Evolutionary conservation across 2,329 filamentous ascomycete species (phyloP), one percentile per base, ranked within the genome.

Genomic region (Fusarium graminum): DNA sequence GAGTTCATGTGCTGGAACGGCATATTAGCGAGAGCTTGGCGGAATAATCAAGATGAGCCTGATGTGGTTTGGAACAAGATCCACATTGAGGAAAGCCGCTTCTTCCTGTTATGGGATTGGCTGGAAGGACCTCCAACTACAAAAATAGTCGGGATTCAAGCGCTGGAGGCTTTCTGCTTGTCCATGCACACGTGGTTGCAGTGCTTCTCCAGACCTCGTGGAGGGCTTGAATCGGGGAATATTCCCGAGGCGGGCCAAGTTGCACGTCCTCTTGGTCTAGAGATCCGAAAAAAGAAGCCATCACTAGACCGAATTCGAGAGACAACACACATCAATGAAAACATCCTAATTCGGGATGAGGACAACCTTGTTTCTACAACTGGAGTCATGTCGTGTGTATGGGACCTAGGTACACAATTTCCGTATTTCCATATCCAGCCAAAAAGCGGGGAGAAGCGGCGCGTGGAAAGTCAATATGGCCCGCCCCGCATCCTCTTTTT

Each of bases 111-210:
- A 44, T 25, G n/a, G 30, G 40, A 65, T 60, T 60, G 59, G 64
- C 39, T 39, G 34, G 53, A 44, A 41, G 47, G 46, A 39, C 43
- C 45, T 53, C 30, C n/a, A 49, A 41, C 26, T 47, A 55, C 36
- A 65, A 67, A 67, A 67, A 68, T 68, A 67, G 64, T 55, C 42
- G 59, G 60, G 43, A 52, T 26, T 36, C 53, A 67, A 67, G 65
- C 65, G 60, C 64, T 26, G 39, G 42, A 29, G 51, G 52, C 65
- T 54, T 58, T 60, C 12, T 22, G 36, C 45, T 46, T 47, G 39
- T 40, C 17, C 39, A 60, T 26, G 34, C 41, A 61, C 30, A 22
- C 39, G 42, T 50, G 60, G 60, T 65, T 67, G 38, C 64, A 65
- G 30, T 63, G 52, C 49, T 55, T 50, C 17, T 39, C 39, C 59